These are phyloP conservation scores for Mycena floridula DNA, from an alignment of 768 basidiomycete genomes.

Conservation along the genomic window DNA sequence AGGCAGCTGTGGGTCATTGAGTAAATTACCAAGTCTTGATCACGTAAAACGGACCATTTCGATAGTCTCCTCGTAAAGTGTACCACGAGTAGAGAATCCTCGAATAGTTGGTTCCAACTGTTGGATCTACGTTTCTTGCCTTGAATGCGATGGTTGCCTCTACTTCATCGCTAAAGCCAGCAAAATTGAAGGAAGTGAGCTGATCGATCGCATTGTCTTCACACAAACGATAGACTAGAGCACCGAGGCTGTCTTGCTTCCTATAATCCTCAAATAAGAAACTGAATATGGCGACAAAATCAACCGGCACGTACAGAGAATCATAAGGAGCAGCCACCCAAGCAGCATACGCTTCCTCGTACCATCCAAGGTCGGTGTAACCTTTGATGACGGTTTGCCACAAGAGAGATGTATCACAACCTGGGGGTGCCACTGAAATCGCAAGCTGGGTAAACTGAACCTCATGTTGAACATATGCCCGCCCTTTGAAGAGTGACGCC, in stretches of 20 bases:
- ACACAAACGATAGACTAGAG: conserved; percentile 89
- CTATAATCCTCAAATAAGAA: conserved; percentile 39
- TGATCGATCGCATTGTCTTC: conserved; percentile 77
- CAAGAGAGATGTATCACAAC: conserved; percentile 54
- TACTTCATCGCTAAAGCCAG: conserved; percentile 79
- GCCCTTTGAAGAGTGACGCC: conserved; percentile 65
- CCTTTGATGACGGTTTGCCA: conserved; percentile 80
- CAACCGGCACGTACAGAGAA: conserved; percentile 69
- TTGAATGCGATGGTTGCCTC: conserved; percentile 88
- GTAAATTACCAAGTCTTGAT: background rate
- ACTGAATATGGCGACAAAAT: conserved; percentile 3
- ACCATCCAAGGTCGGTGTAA: conserved; percentile 63
- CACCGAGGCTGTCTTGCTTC: conserved; percentile 74
- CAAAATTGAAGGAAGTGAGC: conserved; percentile 79
- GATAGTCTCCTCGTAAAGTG: conserved; percentile 79
- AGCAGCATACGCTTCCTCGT: conserved; percentile 83
- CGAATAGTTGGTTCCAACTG: conserved; percentile 78
- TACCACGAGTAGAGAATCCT: conserved; percentile 95
- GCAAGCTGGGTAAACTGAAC: conserved; percentile 76
- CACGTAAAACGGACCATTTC: conserved; percentile 66
- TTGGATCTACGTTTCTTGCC: conserved; percentile 88
- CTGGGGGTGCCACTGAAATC: conserved; percentile 56
- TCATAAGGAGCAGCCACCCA: conserved; percentile 71
- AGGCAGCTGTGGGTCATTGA: conserved; percentile 54
- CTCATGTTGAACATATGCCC: conserved; percentile 50